A percentile compares a stretch with the other conserved stretches of the same genome.
Evolutionary conservation across 192 early-diverging fungal genomes (phyloP).

Genomic region (Coemansia sp.): DNA sequence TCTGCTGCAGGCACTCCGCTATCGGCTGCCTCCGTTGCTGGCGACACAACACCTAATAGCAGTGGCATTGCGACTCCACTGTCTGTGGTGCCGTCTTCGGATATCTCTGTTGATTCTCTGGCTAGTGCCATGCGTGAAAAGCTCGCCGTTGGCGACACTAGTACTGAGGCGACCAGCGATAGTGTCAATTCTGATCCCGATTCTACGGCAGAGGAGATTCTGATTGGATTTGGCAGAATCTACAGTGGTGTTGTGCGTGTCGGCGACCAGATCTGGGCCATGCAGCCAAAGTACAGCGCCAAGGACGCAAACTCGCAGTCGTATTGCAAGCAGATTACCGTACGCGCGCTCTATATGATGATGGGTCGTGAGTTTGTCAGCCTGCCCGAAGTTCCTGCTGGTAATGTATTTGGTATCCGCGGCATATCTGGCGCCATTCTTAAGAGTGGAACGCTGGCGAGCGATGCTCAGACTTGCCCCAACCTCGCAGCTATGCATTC

Average conservation of each 20-base stretch:
- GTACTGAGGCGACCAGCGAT: not conserved
- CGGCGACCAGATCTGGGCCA: conserved; percentile 84
- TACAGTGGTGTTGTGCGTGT: conserved; percentile 89
- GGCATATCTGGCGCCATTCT: conserved; percentile 88
- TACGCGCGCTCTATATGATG: conserved; percentile 87
- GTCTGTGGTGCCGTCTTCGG: not conserved
- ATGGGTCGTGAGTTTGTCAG: conserved; percentile 95
- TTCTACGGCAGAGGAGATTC: conserved; percentile 60
- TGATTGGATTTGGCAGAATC: conserved; percentile 93
- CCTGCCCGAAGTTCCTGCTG: conserved; percentile 86
- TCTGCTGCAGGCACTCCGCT: conserved; percentile 30
- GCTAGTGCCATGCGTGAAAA: conserved; percentile 37
- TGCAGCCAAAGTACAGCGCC: conserved; percentile 95
- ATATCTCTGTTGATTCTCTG: conserved; percentile 24
- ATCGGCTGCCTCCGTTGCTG: conserved; percentile 17
- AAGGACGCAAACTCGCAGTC: conserved; percentile 51
- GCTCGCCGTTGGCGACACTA: conserved; percentile 16
- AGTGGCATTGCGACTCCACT: conserved; percentile 41
- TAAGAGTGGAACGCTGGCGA: conserved; percentile 92
- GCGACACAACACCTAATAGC: conserved; percentile 22
- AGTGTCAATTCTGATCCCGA: conserved; percentile 30
- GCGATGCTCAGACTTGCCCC: conserved; percentile 66
- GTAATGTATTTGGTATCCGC: conserved; percentile 95
- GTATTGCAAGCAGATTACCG: conserved; percentile 72
- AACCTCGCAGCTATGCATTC: conserved; percentile 69